Percentiles rank a stretch among this genome's conserved stretches.
These are phyloP conservation scores for Umbelopsis isabellina DNA, from an alignment of 192 early-diverging fungal genomes.

Conservation along the genomic window DNA sequence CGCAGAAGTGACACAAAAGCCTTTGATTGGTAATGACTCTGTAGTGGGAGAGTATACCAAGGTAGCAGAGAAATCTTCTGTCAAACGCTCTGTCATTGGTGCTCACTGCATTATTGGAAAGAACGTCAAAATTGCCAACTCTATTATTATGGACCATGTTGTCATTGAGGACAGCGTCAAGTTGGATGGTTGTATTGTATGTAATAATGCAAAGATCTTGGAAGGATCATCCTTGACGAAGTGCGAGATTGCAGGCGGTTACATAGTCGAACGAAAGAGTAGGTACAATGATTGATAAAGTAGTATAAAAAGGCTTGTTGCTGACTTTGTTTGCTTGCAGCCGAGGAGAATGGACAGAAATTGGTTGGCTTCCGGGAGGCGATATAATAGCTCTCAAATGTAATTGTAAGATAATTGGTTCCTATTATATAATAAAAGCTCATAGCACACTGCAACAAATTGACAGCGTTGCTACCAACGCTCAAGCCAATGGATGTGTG, in stretches of 20 bases:
- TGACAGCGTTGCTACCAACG: too few relatives aligned
- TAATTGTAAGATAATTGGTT: conserved; percentile 16
- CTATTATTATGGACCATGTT: conserved; percentile 95
- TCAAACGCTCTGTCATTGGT: conserved; percentile 94
- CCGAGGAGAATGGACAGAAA: conserved; percentile 20
- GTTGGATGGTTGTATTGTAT: conserved; percentile 87
- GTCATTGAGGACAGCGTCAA: conserved; percentile 93
- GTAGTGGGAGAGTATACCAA: conserved; percentile 87
- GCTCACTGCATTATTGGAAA: conserved; percentile 95
- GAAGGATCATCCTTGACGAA: conserved; percentile 82
- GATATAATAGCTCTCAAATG: conserved; percentile 17
- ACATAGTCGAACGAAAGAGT: conserved; percentile 70
- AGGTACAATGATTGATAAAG: conserved; percentile 31
- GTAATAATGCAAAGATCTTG: conserved; percentile 76
- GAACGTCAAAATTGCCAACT: conserved; percentile 93
- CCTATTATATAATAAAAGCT: too few relatives aligned
- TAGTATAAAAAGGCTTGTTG: too few relatives aligned
- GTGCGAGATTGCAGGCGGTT: conserved; percentile 80
- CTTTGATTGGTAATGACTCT: conserved; percentile 88
- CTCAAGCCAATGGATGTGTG: too few relatives aligned
- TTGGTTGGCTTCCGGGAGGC: conserved; percentile 16
- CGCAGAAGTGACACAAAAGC: conserved; percentile 66
- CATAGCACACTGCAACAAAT: too few relatives aligned
- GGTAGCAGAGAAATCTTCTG: conserved; percentile 88
- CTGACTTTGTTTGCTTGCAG: not conserved